Evolutionary conservation across 768 basidiomycete species (phyloP), one percentile per base, ranked within the genome.

Genomic region (Leccinum broughii): DNA sequence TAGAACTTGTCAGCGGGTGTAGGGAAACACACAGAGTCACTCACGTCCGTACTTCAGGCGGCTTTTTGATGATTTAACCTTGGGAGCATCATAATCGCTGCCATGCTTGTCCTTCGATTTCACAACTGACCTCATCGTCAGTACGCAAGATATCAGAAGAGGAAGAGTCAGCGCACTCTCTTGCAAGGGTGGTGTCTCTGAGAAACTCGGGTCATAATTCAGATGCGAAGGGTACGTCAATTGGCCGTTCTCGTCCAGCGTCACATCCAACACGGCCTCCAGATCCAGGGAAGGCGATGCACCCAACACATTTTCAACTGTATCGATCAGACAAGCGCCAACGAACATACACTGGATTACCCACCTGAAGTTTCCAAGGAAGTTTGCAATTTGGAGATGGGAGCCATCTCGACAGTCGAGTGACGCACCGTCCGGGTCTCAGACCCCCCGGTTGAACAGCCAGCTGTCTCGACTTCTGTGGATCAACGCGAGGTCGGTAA

Each of bases 231-330:
- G 17, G 9, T 22, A 54, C 51, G 17, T 53, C 35, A 70, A 52
- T 30, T 58, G 56, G 49, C 54, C 44, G 26, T 64, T 54, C 2
- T 22, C 49, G 7, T 58, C 49, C 3, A 26, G 20, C 57, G 55
- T 64, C 28, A 28, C 51, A 51, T 59, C 50, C 20, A 67, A 48
- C 5, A 62, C 56, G 6, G 48, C 57, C 41, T 70, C 67, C 22
- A 70, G 57, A 17, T 54, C 46, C 2, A 70, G 24, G 8, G 68
- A 68, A 41, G 54, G 61, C 17, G 67, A 70, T 24, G 55, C 20
- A 4, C 57, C 20, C 7, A 64, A 44, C 4, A 24, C 34, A 22
- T 41, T 55, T 53, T 51, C 49, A n/a, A 62, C 55, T 60, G 22
- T 32, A 4, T 7, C 30, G 30, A 46, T 71, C 58, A 70, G 60